A percentile compares a stretch with the other conserved stretches of the same genome.
Evolutionary conservation across 31 red algal species (phyloP).

Genomic region (Porphyra umbilicalis): DNA sequence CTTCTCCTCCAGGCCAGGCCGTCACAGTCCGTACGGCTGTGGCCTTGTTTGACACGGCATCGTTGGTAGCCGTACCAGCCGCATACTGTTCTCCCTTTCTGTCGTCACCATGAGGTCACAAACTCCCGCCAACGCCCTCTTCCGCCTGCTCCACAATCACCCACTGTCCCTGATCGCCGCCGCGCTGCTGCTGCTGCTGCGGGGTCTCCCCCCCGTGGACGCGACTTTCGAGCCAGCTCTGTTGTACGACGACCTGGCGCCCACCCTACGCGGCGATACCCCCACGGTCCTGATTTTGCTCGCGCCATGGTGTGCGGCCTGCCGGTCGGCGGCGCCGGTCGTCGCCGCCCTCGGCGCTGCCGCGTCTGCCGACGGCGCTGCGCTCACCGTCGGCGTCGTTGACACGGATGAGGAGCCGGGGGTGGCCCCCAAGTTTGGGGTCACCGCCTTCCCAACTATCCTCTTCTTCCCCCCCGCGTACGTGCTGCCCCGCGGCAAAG

Average conservation of each 20-base stretch:
- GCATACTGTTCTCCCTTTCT: too few species aligned
- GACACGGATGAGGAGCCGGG: constrained; percentile 35
- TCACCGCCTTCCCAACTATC: constrained; percentile 28
- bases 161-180: background rate
- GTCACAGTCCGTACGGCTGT: too few species aligned
- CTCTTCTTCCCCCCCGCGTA: constrained; percentile 23
- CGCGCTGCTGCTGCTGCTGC: background rate
- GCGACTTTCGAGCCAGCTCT: background rate
- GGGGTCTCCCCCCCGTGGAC: background rate
- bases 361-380: constrained; percentile 5
- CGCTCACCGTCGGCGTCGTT: constrained; percentile 17
- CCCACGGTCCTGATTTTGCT: constrained; percentile 24
- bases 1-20: too few species aligned
- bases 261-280: background rate
- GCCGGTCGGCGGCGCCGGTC: constrained; percentile 8
- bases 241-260: background rate
- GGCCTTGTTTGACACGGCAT: too few species aligned
- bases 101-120: too few species aligned
- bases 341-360: constrained; percentile 16
- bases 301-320: constrained; percentile 32
- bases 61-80: too few species aligned
- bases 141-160: too few species aligned
- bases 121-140: too few species aligned
- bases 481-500: background rate
- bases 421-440: constrained; percentile 21